A percentile compares a stretch with the other conserved stretches of the same genome.
These are phyloP conservation scores for Linum usitatissimum DNA, from an alignment of 345 rosid genomes.

Conservation along the genomic window DNA sequence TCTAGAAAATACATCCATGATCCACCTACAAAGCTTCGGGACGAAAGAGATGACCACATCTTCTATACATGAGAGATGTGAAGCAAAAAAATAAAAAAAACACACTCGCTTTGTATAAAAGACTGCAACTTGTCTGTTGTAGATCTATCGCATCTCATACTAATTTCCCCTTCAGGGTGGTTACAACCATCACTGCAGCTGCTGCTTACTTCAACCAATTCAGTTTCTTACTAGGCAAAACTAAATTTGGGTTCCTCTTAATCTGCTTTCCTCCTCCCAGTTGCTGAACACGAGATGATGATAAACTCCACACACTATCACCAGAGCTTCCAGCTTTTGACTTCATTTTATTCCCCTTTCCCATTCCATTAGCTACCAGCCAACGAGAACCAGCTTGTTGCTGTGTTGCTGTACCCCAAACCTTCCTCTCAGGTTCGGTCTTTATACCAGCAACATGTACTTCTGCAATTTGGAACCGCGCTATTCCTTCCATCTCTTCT, in stretches of 20 bases:
- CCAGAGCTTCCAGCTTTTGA: constrained; percentile 44
- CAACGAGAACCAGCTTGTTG: constrained; percentile 91
- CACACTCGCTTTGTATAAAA: too few relatives aligned
- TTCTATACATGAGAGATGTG: too few relatives aligned
- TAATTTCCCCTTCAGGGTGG: too few relatives aligned
- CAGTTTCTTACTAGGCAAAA: constrained; percentile 25
- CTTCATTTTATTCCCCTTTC: constrained; percentile 59
- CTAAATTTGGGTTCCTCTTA: constrained; percentile 47
- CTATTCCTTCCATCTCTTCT: constrained; percentile 40
- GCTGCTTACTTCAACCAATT: background rate
- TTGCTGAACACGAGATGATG: constrained; percentile 50
- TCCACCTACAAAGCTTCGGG: too few relatives aligned
- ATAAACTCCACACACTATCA: constrained; percentile 78
- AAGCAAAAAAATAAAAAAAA: too few relatives aligned
- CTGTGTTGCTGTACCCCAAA: constrained; percentile 58
- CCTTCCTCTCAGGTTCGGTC: constrained; percentile 50
- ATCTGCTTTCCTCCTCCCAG: constrained; percentile 30
- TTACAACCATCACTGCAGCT: too few relatives aligned
- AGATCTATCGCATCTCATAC: too few relatives aligned
- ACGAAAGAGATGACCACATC: too few relatives aligned
- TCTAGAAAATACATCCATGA: too few relatives aligned
- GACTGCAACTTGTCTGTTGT: too few relatives aligned
- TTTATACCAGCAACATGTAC: constrained; percentile 77
- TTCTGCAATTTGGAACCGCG: constrained; percentile 61
- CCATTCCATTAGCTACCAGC: constrained; percentile 92